Percentiles rank a stretch among this genome's conserved stretches.
Conservation (phyloP, 2,329 filamentous ascomycete species). For the Fusarium robinianum region DNA sequence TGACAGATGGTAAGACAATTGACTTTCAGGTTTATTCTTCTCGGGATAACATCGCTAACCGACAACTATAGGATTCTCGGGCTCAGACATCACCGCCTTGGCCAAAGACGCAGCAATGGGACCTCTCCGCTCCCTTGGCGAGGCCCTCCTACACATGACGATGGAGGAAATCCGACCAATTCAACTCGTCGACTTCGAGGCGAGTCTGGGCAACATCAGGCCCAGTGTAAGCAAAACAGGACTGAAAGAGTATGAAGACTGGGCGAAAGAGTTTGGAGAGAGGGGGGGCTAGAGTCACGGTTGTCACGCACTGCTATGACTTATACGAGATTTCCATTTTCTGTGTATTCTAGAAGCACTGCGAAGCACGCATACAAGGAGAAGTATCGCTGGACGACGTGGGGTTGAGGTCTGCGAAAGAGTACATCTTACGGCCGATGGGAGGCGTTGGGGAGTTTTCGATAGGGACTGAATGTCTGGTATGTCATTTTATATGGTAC, state of each 20-base stretch:
- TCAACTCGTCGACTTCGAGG: constrained; percentile 77
- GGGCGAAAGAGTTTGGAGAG: constrained; percentile 93
- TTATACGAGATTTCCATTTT: no score
- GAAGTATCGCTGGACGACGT: constrained; percentile 7
- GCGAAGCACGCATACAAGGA: constrained; percentile 4
- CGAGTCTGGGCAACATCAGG: constrained; percentile 81
- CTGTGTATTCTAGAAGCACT: constrained; percentile 17
- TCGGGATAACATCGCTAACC: constrained; percentile 13
- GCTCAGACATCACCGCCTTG: constrained; percentile 93
- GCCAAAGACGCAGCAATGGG: constrained; percentile 99
- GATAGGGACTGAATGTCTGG: constrained; percentile 16
- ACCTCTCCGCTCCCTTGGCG: constrained; percentile 84
- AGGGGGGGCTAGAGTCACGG: constrained; percentile 67
- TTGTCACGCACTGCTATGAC: background rate
- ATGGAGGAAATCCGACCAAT: constrained; percentile 96
- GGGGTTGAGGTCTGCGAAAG: constrained; percentile 3
- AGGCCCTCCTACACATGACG: constrained; percentile 85
- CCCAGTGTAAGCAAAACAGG: constrained; percentile 88
- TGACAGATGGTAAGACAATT: constrained; percentile 83
- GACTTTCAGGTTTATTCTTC: background rate
- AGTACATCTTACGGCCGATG: constrained; percentile 9
- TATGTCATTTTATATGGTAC: constrained; percentile 31
- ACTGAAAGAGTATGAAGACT: constrained; percentile 88
- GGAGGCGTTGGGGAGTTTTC: constrained; percentile 9
- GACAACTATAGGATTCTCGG: constrained; percentile 76